These are phyloP conservation scores for Chalciporus sp. DNA, from an alignment of 1,284 basidiomycete species.

Conservation along the genomic window DNA sequence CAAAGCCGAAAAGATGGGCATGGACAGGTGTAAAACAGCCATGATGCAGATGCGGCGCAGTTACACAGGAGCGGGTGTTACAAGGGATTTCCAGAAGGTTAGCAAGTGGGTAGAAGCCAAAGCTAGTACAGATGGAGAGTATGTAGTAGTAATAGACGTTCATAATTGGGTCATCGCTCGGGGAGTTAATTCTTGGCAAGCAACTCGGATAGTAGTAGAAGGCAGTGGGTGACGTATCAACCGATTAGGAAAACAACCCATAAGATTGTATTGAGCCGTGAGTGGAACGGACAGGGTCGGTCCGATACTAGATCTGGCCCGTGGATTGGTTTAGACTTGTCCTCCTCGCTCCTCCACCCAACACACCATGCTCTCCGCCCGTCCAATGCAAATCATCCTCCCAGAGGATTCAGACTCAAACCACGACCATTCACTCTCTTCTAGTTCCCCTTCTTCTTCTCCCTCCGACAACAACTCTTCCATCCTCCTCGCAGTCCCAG, in stretches of 20 bases:
- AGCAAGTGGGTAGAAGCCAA: too few relatives aligned
- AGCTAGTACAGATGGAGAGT: neutral
- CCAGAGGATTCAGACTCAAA: neutral
- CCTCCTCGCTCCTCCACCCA: neutral
- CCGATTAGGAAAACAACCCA: neutral
- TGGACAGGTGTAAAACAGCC: too few relatives aligned
- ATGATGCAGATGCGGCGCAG: neutral
- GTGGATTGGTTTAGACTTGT: neutral
- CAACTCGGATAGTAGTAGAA: too few relatives aligned
- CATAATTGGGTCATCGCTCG: too few relatives aligned
- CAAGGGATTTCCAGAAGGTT: too few relatives aligned
- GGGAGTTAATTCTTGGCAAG: too few relatives aligned
- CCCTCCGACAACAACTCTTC: neutral
- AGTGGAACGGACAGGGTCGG: neutral
- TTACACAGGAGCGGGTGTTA: neutral
- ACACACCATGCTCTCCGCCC: slow-evolving; percentile 45
- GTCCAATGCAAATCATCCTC: slow-evolving; percentile 40
- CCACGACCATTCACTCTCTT: neutral
- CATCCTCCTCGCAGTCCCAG: slow-evolving; percentile 14
- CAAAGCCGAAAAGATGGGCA: too few relatives aligned
- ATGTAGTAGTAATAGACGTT: neutral
- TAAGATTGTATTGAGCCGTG: neutral
- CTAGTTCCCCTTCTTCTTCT: neutral
- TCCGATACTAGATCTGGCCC: neutral
- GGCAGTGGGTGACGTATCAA: neutral